A percentile compares a stretch with the other conserved stretches of the same genome.
Evolutionary conservation across 495 filamentous ascomycete genomes (phyloP).

Genomic region (Letharia lupina): DNA sequence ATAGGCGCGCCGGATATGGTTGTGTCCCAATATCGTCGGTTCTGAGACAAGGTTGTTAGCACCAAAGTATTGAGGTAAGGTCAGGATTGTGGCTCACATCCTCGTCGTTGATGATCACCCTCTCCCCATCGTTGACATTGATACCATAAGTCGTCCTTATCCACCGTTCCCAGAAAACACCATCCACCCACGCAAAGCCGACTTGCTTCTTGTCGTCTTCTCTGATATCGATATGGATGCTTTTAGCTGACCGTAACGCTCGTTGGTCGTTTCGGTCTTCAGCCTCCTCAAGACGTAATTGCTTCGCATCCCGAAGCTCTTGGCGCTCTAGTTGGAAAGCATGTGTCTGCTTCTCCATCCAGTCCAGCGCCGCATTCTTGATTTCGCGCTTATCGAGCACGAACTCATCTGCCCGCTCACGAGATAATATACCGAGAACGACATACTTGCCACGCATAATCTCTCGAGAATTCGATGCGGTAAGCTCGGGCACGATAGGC

Average conservation of each 20-base stretch:
- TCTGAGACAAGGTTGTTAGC: constrained; percentile 44
- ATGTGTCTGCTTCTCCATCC: constrained; percentile 93
- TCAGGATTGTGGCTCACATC: constrained; percentile 57
- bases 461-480: constrained; percentile 79
- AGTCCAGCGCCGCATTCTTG: constrained; percentile 90
- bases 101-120: constrained; percentile 95
- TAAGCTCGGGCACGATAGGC: constrained; percentile 94
- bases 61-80: constrained; percentile 7
- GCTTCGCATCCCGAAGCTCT: constrained; percentile 87
- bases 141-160: constrained; percentile 89
- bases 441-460: constrained; percentile 92
- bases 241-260: constrained; percentile 79
- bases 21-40: constrained; percentile 88
- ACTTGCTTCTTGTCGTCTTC: constrained; percentile 81
- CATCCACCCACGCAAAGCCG: constrained; percentile 97
- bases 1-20: constrained; percentile 83
- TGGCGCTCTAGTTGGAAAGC: constrained; percentile 84
- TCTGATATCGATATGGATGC: constrained; percentile 81
- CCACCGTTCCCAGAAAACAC: constrained; percentile 96
- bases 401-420: constrained; percentile 74
- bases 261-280: constrained; percentile 88
- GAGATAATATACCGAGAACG: constrained; percentile 79
- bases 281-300: constrained; percentile 90
- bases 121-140: constrained; percentile 73
- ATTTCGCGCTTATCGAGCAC: constrained; percentile 72